Evolutionary conservation across 2,329 filamentous ascomycete species (phyloP).

Genomic region (Aspergillus tanneri): DNA sequence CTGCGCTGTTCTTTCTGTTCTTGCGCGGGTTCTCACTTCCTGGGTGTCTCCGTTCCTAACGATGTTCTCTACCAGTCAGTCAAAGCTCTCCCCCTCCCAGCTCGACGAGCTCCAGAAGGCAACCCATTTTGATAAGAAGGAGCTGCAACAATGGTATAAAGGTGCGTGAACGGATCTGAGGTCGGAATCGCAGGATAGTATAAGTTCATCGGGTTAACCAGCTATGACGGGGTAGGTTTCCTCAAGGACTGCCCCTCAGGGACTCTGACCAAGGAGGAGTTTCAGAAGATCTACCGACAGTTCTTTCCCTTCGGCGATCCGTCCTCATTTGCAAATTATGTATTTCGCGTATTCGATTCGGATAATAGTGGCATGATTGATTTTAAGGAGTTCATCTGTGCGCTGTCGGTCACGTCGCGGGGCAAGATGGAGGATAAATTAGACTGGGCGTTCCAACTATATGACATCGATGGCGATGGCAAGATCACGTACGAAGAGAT

Average conservation of each 20-base stretch:
- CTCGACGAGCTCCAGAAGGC: conserved; percentile 92
- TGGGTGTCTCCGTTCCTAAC: neutral
- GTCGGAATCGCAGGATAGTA: neutral
- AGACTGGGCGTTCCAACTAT: conserved; percentile 98
- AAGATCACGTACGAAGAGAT: conserved; percentile 99
- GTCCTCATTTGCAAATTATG: conserved; percentile 95
- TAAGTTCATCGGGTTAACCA: neutral
- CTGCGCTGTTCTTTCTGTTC: neutral
- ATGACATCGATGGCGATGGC: conserved; percentile 97
- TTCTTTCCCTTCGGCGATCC: conserved; percentile 99
- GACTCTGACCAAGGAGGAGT: conserved; percentile 96
- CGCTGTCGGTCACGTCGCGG: conserved; percentile 90
- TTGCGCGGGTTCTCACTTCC: neutral
- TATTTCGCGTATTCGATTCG: conserved; percentile 98
- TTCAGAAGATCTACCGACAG: conserved; percentile 99
- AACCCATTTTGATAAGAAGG: conserved; percentile 99
- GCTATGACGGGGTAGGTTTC: conserved; percentile 65
- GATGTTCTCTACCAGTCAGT: conserved; percentile 66
- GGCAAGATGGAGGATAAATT: conserved; percentile 99
- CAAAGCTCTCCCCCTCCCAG: conserved; percentile 95
- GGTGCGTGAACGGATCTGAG: conserved; percentile 58
- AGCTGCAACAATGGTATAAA: conserved; percentile 99
- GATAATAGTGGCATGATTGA: conserved; percentile 97
- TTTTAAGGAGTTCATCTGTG: conserved; percentile 99
- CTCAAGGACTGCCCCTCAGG: conserved; percentile 97